A percentile compares a stretch with the other conserved stretches of the same genome.
Evolutionary conservation across 208 protist genomes (phyloP).

Genomic region (Trypanosoma cruzi): DNA sequence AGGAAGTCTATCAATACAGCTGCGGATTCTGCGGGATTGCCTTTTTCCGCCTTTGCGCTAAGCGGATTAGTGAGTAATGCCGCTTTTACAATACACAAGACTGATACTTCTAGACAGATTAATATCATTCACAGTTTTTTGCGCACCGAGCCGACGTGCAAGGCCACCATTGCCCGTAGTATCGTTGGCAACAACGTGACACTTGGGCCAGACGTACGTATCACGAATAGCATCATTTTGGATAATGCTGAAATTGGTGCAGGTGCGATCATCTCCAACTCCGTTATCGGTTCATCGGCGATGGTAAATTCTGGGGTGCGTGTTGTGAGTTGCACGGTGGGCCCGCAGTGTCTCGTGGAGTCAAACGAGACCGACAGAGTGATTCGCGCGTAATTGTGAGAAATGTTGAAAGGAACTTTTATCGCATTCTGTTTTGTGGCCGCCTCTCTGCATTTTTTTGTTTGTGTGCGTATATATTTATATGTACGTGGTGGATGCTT

Average conservation of each 20-base stretch:
- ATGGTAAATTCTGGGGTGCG: conserved; percentile 43
- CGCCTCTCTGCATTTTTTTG: neutral
- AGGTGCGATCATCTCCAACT: conserved; percentile 46
- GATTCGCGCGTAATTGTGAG: conserved; percentile 8
- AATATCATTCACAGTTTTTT: conserved; percentile 69
- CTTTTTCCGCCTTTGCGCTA: conserved; percentile 28
- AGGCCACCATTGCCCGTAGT: conserved; percentile 67
- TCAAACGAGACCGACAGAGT: conserved; percentile 43
- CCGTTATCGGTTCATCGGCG: conserved; percentile 60
- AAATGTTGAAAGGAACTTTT: neutral
- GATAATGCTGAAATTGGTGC: conserved; percentile 71
- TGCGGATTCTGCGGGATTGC: neutral
- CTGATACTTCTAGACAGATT: conserved; percentile 39
- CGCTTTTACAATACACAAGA: conserved; percentile 54
- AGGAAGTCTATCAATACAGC: neutral
- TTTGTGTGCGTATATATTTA: neutral
- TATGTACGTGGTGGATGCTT: no score
- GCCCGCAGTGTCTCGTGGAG: conserved; percentile 58
- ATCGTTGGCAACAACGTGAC: conserved; percentile 78
- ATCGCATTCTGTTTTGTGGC: neutral
- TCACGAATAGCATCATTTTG: conserved; percentile 77
- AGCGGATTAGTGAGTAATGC: conserved; percentile 49
- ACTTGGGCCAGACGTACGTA: conserved; percentile 52
- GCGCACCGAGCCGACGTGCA: conserved; percentile 49
- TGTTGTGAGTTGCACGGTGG: conserved; percentile 56